Evolutionary conservation across 169 alveolate species (phyloP).

Genomic region (Eimeria maxima): DNA sequence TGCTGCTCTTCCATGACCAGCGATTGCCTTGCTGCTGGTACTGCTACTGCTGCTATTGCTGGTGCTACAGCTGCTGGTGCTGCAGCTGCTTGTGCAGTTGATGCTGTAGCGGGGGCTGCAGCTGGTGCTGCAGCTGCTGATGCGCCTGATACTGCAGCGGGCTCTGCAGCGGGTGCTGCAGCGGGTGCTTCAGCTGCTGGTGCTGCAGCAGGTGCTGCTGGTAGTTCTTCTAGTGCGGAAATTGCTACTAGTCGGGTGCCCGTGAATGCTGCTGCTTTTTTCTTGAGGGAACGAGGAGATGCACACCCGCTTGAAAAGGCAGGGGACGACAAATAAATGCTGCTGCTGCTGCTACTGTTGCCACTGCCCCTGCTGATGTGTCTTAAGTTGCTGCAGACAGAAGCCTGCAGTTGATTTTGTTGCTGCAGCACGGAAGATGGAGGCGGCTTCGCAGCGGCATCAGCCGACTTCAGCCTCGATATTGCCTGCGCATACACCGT

Average conservation of each 20-base stretch:
- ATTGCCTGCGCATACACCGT: no score
- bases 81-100: not conserved
- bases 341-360: slow-evolving; percentile 13
- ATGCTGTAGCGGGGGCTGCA: not conserved
- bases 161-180: not conserved
- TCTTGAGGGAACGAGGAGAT: not conserved
- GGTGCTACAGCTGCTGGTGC: not conserved
- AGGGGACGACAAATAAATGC: not conserved
- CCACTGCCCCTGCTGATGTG: not conserved
- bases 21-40: no score
- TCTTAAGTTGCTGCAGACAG: not conserved
- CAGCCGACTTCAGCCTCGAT: no score
- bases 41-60: not conserved
- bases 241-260: not conserved
- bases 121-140: not conserved
- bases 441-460: no score
- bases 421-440: not conserved
- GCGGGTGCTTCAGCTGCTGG: not conserved
- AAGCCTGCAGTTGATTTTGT: not conserved
- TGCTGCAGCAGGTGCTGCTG: not conserved
- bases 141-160: slow-evolving; percentile 14
- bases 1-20: no score
- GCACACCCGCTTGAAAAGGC: not conserved
- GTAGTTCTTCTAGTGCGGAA: not conserved
- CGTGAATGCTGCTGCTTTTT: not conserved